Conservation (phyloP, 768 basidiomycete genomes). For the Lactarius sp. region DNA sequence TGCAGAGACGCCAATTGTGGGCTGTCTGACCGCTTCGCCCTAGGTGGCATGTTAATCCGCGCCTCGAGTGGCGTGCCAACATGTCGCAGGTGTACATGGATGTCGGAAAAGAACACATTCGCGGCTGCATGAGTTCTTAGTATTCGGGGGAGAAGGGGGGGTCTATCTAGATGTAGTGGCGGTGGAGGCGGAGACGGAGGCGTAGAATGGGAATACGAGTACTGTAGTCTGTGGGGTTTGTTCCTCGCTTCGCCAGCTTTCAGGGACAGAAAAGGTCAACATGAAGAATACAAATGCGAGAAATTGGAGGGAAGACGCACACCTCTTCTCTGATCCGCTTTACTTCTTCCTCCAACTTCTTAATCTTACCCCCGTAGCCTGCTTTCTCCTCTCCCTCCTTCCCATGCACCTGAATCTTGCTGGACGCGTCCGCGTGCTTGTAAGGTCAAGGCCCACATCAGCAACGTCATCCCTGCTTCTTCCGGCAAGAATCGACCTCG, state of each 20-base stretch:
- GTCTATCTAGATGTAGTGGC: neutral
- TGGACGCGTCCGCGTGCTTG: slow-evolving; percentile 36
- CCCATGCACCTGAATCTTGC: slow-evolving; percentile 46
- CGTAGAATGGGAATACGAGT: slow-evolving; percentile 6
- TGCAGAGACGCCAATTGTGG: slow-evolving; percentile 66
- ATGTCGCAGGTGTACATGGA: slow-evolving; percentile 63
- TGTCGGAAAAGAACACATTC: slow-evolving; percentile 45
- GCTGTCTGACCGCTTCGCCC: slow-evolving; percentile 48
- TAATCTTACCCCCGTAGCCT: slow-evolving; percentile 59
- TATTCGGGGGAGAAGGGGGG: slow-evolving; percentile 20
- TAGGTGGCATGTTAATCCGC: slow-evolving; percentile 51
- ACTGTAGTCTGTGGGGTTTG: neutral
- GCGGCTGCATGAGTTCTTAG: slow-evolving; percentile 30
- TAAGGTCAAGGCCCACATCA: slow-evolving; percentile 2
- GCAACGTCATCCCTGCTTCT: neutral
- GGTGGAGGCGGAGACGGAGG: slow-evolving; percentile 27
- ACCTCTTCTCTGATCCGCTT: slow-evolving; percentile 55
- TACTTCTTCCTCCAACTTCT: slow-evolving; percentile 59
- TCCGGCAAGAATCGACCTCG: neutral
- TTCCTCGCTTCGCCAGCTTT: slow-evolving; percentile 14
- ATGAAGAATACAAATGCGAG: neutral
- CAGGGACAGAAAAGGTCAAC: neutral
- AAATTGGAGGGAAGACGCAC: neutral
- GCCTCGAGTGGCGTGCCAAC: slow-evolving; percentile 55
- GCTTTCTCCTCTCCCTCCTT: slow-evolving; percentile 52